Conservation (phyloP, 805 yeast genomes). For the Saccharomycodes ludwigii region DNA sequence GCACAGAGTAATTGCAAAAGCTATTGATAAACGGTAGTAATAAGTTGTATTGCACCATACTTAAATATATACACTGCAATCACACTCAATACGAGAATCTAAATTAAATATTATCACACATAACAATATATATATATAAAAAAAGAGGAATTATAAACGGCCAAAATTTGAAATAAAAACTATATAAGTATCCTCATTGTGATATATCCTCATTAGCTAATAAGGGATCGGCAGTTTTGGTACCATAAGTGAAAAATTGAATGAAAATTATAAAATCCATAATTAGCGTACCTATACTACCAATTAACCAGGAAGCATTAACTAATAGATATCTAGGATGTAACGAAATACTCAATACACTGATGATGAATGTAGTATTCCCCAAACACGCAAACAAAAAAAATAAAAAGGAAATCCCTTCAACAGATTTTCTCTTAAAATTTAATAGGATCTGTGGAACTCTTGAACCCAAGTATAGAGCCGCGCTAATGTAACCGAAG, state of each 20-base stretch:
- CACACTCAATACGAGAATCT: not conserved
- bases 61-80: no score
- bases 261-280: slow-evolving; percentile 75
- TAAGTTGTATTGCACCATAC: no score
- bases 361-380: slow-evolving; percentile 78
- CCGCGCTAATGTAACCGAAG: slow-evolving; percentile 73
- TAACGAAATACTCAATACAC: slow-evolving; percentile 66
- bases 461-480: slow-evolving; percentile 72
- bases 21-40: no score
- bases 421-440: slow-evolving; percentile 80
- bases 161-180: not conserved
- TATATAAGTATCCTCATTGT: not conserved
- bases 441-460: slow-evolving; percentile 85
- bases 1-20: no score
- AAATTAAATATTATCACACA: not conserved
- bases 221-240: no score
- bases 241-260: slow-evolving; percentile 70
- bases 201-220: not conserved
- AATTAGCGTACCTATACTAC: slow-evolving; percentile 75
- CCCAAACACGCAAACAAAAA: slow-evolving; percentile 93
- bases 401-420: slow-evolving; percentile 87
- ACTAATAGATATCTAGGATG: slow-evolving; percentile 60
- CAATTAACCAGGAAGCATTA: slow-evolving; percentile 87
- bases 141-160: not conserved
- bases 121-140: not conserved